phyloP scores from a whole-genome alignment of 495 filamentous ascomycete species.

The Diplogelasinospora grovesii region DNA sequence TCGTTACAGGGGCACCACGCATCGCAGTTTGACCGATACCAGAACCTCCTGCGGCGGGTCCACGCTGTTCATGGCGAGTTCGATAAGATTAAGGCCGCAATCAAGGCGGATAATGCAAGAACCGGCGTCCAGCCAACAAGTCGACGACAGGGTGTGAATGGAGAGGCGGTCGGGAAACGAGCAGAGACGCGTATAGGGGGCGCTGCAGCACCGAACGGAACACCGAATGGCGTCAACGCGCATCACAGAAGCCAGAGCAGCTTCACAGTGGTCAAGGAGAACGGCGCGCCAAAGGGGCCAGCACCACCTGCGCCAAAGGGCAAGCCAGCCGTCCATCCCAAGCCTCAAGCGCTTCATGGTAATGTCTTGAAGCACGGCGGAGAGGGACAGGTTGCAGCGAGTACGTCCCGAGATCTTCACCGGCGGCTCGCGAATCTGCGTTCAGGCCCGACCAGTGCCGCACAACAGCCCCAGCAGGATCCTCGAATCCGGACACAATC shows the following conservation, averaged over 20 bases:
- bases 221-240: neutral
- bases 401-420: slow-evolving; percentile 36
- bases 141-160: slow-evolving; percentile 2
- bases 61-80: slow-evolving; percentile 38
- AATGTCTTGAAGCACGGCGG: slow-evolving; percentile 32
- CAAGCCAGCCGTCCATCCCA: slow-evolving; percentile 54
- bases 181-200: neutral
- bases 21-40: slow-evolving; percentile 32
- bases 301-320: slow-evolving; percentile 12
- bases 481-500: slow-evolving; percentile 34
- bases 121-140: slow-evolving; percentile 40
- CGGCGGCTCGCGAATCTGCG: slow-evolving; percentile 56
- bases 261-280: slow-evolving; percentile 1
- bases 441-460: slow-evolving; percentile 15
- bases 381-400: slow-evolving; percentile 1
- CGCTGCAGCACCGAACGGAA: neutral
- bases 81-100: slow-evolving; percentile 55
- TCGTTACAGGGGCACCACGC: slow-evolving; percentile 17
- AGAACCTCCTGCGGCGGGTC: slow-evolving; percentile 35
- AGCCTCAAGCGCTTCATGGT: slow-evolving; percentile 55
- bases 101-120: slow-evolving; percentile 58
- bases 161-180: neutral
- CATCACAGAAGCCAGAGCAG: neutral
- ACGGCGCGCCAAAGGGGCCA: slow-evolving; percentile 8
- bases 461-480: too few relatives aligned